Percentiles rank a stretch among this genome's conserved stretches.
phyloP scores from a whole-genome alignment of 2,329 filamentous ascomycete genomes.

The Calonectria pauciramosa region DNA sequence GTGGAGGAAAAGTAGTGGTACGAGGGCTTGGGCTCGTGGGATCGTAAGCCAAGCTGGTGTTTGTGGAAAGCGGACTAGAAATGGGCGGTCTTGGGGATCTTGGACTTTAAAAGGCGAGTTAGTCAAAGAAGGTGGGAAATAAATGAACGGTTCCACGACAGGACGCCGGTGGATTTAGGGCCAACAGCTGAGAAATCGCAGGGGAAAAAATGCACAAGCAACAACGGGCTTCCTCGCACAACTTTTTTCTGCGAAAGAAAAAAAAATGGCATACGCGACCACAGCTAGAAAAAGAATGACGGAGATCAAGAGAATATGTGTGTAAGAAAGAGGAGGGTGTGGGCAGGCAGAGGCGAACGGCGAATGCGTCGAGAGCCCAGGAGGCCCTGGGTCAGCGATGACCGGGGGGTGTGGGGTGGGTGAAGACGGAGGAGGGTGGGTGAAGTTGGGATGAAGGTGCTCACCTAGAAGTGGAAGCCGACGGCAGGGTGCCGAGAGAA shows the following conservation, averaged over 20 bases:
- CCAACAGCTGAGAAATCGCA: conserved; percentile 34
- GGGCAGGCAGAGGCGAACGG: conserved; percentile 42
- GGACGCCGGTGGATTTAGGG: conserved; percentile 35
- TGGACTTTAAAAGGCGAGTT: conserved; percentile 40
- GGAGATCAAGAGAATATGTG: conserved; percentile 34
- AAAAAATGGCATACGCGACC: conserved; percentile 21
- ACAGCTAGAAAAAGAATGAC: conserved; percentile 28
- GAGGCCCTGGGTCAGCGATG: conserved; percentile 38
- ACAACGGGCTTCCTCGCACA: conserved; percentile 43
- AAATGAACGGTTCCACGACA: conserved; percentile 43
- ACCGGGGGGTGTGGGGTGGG: conserved; percentile 39
- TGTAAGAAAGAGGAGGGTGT: conserved; percentile 41
- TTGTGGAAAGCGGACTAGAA: conserved; percentile 65
- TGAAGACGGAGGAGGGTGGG: conserved; percentile 26
- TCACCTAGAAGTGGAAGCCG: conserved; percentile 47
- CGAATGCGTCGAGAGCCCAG: conserved; percentile 38
- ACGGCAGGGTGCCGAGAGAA: conserved; percentile 40
- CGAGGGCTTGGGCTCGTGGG: conserved; percentile 58
- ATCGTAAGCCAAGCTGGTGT: conserved; percentile 58
- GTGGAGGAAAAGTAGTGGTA: conserved; percentile 37
- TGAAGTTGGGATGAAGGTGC: conserved; percentile 42
- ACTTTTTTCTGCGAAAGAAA: conserved; percentile 33
- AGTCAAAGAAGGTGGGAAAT: conserved; percentile 30
- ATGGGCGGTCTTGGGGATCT: conserved; percentile 64
- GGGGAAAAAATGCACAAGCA: conserved; percentile 33